phyloP scores from a whole-genome alignment of 345 rosid genomes.

The Sisymbrium altissimum region DNA sequence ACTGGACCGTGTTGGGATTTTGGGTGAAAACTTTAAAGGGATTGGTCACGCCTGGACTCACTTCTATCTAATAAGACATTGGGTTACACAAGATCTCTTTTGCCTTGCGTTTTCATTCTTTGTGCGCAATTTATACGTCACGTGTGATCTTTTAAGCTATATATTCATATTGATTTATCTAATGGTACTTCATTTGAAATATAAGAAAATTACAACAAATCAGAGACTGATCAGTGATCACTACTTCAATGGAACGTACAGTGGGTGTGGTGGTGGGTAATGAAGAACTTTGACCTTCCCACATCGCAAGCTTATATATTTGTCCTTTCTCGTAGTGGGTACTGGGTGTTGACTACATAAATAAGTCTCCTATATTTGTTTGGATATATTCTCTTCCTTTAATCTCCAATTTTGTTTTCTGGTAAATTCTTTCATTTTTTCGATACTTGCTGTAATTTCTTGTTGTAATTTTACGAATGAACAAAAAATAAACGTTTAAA shows the following conservation, averaged over 20 bases:
- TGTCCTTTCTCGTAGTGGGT: not conserved
- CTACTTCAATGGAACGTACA: not conserved
- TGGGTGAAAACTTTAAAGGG: not conserved
- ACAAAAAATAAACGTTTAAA: too few relatives aligned
- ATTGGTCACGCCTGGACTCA: slow-evolving; percentile 1
- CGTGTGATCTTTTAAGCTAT: not conserved
- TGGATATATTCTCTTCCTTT: too few relatives aligned
- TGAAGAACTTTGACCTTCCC: not conserved
- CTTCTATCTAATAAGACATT: not conserved
- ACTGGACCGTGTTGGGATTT: not conserved
- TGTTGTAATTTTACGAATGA: too few relatives aligned
- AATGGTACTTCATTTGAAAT: not conserved
- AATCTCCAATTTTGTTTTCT: too few relatives aligned
- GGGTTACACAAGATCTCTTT: slow-evolving; percentile 5
- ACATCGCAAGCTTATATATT: not conserved
- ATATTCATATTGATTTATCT: not conserved
- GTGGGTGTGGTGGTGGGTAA: not conserved
- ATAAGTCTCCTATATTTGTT: too few relatives aligned
- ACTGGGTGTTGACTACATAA: not conserved
- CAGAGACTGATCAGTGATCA: not conserved
- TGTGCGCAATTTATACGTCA: not conserved
- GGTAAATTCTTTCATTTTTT: too few relatives aligned
- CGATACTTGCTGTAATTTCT: too few relatives aligned
- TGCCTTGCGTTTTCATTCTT: not conserved
- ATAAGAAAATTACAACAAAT: not conserved